These are phyloP conservation scores for Rhynchospora pubera DNA, from an alignment of 176 grass and related monocot genomes.

Conservation along the genomic window DNA sequence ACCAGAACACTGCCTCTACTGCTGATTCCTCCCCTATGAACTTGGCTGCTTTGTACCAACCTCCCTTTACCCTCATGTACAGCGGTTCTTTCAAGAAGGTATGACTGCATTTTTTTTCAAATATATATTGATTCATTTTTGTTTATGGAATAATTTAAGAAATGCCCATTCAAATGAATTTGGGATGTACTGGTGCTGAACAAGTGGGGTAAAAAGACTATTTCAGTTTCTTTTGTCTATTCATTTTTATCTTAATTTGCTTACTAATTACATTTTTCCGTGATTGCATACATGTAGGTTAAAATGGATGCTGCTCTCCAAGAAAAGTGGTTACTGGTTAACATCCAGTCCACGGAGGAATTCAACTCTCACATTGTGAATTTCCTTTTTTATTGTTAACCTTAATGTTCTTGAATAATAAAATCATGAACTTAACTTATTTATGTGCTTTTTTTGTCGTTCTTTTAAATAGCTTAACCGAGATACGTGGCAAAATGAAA, in stretches of 20 bases:
- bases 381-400: background rate
- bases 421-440: background rate
- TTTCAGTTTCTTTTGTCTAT: background rate
- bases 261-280: background rate
- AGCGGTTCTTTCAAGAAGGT: constrained; percentile 85
- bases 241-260: background rate
- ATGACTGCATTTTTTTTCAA: no score
- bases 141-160: no score
- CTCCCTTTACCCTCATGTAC: constrained; percentile 79
- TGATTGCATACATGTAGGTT: constrained; percentile 37
- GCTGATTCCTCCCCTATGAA: constrained; percentile 48
- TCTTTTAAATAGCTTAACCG: constrained; percentile 55
- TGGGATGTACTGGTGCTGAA: no score
- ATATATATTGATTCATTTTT: no score
- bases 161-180: background rate
- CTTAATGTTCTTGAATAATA: constrained; percentile 11
- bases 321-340: constrained; percentile 82
- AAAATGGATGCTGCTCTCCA: constrained; percentile 62
- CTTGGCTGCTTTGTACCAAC: constrained; percentile 77
- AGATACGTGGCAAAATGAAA: constrained; percentile 84
- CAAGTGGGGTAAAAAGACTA: constrained; percentile 6
- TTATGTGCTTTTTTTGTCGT: constrained; percentile 13
- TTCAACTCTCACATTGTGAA: constrained; percentile 87
- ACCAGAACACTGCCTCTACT: constrained; percentile 24
- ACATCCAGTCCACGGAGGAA: constrained; percentile 72